Conservation (phyloP, 1,284 basidiomycete species). For the Pisolithus thermaeus region DNA sequence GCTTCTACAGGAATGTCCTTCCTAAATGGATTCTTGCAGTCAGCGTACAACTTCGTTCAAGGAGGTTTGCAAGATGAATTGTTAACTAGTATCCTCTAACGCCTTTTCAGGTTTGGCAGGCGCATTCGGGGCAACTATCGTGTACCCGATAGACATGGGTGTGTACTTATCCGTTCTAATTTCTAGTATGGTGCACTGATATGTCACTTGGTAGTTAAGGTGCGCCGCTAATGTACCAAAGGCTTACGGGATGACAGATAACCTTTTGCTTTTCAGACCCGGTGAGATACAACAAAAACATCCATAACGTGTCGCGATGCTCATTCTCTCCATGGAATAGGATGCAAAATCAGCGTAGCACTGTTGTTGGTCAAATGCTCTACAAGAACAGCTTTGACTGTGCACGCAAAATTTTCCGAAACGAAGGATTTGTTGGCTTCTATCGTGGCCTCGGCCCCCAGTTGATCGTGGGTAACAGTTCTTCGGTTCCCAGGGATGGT, state of each 20-base stretch:
- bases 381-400: conserved; percentile 96
- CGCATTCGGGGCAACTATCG: conserved; percentile 87
- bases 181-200: conserved; percentile 5
- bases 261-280: conserved; percentile 47
- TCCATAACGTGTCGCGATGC: conserved; percentile 1
- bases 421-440: conserved; percentile 93
- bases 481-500: neutral
- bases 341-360: conserved; percentile 97
- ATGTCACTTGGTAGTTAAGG: conserved; percentile 52
- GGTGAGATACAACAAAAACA: conserved; percentile 33
- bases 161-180: conserved; percentile 29
- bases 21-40: conserved; percentile 50
- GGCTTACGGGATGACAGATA: conserved; percentile 1
- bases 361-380: conserved; percentile 88
- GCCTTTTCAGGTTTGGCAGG: conserved; percentile 69
- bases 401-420: conserved; percentile 88
- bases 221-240: conserved; percentile 30
- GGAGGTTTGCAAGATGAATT: conserved; percentile 54
- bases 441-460: conserved; percentile 96
- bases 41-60: conserved; percentile 84
- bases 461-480: conserved; percentile 61
- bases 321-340: conserved; percentile 32
- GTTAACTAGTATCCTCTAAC: conserved; percentile 1
- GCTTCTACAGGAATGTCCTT: conserved; percentile 34
- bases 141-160: conserved; percentile 93